Percentiles rank a stretch among this genome's conserved stretches.
These are phyloP conservation scores for Aspergillus incahuasiensis DNA, from an alignment of 495 filamentous ascomycete genomes.

Conservation along the genomic window DNA sequence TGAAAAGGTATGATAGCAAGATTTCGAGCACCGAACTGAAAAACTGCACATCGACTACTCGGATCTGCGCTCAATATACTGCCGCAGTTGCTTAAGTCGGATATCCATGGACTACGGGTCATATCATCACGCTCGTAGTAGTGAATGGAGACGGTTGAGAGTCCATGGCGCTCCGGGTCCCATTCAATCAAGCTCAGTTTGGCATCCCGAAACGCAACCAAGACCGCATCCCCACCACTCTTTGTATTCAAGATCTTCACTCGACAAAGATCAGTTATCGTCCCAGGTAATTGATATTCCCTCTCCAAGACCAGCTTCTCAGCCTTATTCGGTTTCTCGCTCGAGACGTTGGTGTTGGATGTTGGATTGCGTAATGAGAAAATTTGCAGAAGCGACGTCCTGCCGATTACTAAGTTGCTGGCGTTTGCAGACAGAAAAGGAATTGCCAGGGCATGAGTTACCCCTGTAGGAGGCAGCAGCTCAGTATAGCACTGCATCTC, in stretches of 20 bases:
- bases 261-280: slow-evolving; percentile 72
- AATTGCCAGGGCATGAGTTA: slow-evolving; percentile 78
- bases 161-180: slow-evolving; percentile 72
- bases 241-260: slow-evolving; percentile 65
- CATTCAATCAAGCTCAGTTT: slow-evolving; percentile 92
- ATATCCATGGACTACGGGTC: slow-evolving; percentile 67
- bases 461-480: slow-evolving; percentile 84
- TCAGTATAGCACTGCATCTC: slow-evolving; percentile 83
- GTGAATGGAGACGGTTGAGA: slow-evolving; percentile 89
- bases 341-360: slow-evolving; percentile 30
- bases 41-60: slow-evolving; percentile 82
- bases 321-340: slow-evolving; percentile 68
- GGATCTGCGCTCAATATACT: slow-evolving; percentile 86
- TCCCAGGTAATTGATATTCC: slow-evolving; percentile 78
- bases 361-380: slow-evolving; percentile 49
- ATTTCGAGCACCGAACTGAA: slow-evolving; percentile 85
- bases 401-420: slow-evolving; percentile 81
- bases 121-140: slow-evolving; percentile 95
- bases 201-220: slow-evolving; percentile 82
- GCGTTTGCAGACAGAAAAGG: slow-evolving; percentile 71
- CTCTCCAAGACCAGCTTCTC: slow-evolving; percentile 81
- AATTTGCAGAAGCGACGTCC: slow-evolving; percentile 86
- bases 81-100: slow-evolving; percentile 60
- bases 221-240: slow-evolving; percentile 78
- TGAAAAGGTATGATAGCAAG: slow-evolving; percentile 92